These are phyloP conservation scores for Chenopodium berlandieri DNA, from an alignment of 148 eudicot genomes.

Conservation along the genomic window DNA sequence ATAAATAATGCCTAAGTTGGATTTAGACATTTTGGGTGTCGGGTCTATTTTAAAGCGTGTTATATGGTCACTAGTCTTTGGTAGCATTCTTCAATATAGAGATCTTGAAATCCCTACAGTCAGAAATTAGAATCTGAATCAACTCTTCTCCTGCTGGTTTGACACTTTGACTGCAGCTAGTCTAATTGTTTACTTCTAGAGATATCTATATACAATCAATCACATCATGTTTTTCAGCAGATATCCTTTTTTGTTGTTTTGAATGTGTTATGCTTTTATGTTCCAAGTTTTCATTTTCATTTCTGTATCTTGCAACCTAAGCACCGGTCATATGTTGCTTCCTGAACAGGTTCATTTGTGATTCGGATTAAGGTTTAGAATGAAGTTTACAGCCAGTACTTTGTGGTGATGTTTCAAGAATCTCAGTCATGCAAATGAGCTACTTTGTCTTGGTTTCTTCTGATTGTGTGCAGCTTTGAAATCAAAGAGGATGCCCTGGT, in stretches of 20 bases:
- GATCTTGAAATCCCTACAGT: background rate
- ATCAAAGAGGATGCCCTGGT: background rate
- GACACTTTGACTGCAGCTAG: background rate
- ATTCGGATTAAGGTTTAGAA: slow-evolving; percentile 70
- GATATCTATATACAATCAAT: background rate
- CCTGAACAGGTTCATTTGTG: slow-evolving; percentile 79
- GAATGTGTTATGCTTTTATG: background rate
- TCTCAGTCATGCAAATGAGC: slow-evolving; percentile 3
- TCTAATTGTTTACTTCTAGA: background rate
- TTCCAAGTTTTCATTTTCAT: background rate
- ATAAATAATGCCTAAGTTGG: background rate
- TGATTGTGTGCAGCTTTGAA: background rate
- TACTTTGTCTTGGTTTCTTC: slow-evolving; percentile 4
- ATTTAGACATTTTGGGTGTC: background rate
- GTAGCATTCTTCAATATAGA: background rate
- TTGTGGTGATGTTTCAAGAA: slow-evolving; percentile 1
- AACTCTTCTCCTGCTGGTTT: background rate
- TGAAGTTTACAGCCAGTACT: background rate
- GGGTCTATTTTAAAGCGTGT: background rate
- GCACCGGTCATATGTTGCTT: slow-evolving; percentile 5
- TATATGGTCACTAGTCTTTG: background rate
- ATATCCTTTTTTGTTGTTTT: background rate
- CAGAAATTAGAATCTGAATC: background rate
- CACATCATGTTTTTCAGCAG: background rate
- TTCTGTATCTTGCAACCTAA: background rate